These are phyloP conservation scores for Chrysanthemum seticuspe DNA, from an alignment of 129 eudicot genomes.

Conservation along the genomic window DNA sequence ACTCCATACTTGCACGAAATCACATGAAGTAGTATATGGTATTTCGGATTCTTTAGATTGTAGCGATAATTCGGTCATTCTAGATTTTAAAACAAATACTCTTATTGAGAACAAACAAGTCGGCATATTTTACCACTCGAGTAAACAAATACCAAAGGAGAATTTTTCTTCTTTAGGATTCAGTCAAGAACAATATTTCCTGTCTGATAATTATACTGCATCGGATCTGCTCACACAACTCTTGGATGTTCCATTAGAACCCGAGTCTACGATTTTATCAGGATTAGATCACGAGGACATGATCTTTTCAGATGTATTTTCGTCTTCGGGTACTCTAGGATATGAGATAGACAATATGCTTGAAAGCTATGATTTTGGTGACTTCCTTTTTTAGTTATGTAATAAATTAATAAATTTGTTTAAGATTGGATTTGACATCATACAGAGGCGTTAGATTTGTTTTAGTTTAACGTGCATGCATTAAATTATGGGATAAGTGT, in stretches of 20 bases:
- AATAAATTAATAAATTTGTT: too few species aligned
- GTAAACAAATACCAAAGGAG: not conserved
- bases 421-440: too few species aligned
- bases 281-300: not conserved
- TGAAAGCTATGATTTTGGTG: slow-evolving; percentile 15
- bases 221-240: not conserved
- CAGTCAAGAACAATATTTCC: not conserved
- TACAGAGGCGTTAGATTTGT: too few species aligned
- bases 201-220: not conserved
- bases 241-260: not conserved
- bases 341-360: slow-evolving; percentile 23
- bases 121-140: not conserved
- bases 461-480: too few species aligned
- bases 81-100: slow-evolving; percentile 31
- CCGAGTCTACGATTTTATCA: slow-evolving; percentile 2
- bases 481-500: too few species aligned
- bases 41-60: slow-evolving; percentile 23
- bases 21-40: slow-evolving; percentile 16
- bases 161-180: not conserved
- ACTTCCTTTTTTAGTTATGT: not conserved
- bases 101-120: not conserved
- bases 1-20: slow-evolving; percentile 43
- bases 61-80: slow-evolving; percentile 36
- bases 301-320: slow-evolving; percentile 4
- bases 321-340: not conserved